Percentiles rank a stretch among this genome's conserved stretches.
These are phyloP conservation scores for Oryza punctata DNA, from an alignment of 176 grass and related monocot genomes.

Conservation along the genomic window DNA sequence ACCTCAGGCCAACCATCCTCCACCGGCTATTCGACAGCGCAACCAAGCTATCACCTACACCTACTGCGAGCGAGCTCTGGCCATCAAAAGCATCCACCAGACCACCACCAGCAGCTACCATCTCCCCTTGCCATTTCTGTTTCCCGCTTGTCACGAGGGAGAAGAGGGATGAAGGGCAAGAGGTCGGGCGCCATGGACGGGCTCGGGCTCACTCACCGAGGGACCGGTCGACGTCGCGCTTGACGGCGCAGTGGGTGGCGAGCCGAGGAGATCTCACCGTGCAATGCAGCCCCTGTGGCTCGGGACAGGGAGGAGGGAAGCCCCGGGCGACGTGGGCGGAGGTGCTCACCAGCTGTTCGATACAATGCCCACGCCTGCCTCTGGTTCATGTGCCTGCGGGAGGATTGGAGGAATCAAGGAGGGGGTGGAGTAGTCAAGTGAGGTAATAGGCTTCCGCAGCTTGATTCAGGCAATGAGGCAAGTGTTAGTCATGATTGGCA, in stretches of 20 bases:
- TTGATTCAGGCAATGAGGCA: neutral
- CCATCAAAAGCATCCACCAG: no score
- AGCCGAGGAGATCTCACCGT: neutral
- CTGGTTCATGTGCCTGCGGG: neutral
- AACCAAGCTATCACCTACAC: no score
- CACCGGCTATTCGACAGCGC: no score
- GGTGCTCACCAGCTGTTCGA: slow-evolving; percentile 36
- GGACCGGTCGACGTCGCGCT: slow-evolving; percentile 46
- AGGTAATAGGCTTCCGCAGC: neutral
- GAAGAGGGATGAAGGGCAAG: neutral
- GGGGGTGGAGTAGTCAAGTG: neutral
- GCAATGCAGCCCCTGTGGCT: neutral
- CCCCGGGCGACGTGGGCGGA: slow-evolving; percentile 54
- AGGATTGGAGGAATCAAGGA: neutral
- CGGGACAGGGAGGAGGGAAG: slow-evolving; percentile 32
- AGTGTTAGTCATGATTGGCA: neutral
- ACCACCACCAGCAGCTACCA: no score
- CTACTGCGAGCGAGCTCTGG: no score
- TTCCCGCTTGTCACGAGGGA: neutral
- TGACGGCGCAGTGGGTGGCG: slow-evolving; percentile 12
- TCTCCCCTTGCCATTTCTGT: neutral
- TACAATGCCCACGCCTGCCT: neutral
- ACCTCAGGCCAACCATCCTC: no score
- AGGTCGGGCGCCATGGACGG: slow-evolving; percentile 38
- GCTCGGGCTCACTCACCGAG: slow-evolving; percentile 18